Conservation (phyloP, 192 early-diverging fungal genomes). For the Coemansia sp. region DNA sequence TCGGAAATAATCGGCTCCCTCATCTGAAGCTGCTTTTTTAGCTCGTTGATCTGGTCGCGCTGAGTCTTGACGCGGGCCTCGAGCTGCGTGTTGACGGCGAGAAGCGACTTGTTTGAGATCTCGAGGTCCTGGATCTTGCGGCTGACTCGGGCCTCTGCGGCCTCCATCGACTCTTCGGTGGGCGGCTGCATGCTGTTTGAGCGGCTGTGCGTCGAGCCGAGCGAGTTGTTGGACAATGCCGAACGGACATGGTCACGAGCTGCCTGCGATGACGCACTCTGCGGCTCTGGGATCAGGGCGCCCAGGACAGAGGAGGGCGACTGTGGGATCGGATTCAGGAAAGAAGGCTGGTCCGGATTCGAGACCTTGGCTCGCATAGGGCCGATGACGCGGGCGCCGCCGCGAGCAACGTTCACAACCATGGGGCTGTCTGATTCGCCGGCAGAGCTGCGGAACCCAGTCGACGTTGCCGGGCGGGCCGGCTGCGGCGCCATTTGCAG, state of each 20-base stretch:
- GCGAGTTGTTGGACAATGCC: constrained; percentile 42
- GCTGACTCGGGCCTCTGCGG: constrained; percentile 50
- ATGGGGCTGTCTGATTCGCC: constrained; percentile 29
- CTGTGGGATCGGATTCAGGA: constrained; percentile 52
- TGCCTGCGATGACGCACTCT: neutral
- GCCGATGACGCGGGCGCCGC: constrained; percentile 50
- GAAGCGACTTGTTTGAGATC: constrained; percentile 51
- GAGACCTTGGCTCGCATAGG: constrained; percentile 42
- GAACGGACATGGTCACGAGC: constrained; percentile 32
- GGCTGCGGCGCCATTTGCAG: constrained; percentile 34
- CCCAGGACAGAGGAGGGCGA: constrained; percentile 45
- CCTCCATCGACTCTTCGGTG: constrained; percentile 47
- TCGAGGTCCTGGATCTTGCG: constrained; percentile 54
- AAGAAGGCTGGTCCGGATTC: constrained; percentile 17
- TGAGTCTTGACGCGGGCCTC: constrained; percentile 49
- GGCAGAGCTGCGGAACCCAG: constrained; percentile 24
- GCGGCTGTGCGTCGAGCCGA: constrained; percentile 35
- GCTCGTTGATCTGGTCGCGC: constrained; percentile 42
- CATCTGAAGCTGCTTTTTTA: constrained; percentile 45
- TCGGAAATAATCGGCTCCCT: constrained; percentile 28
- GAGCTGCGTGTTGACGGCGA: constrained; percentile 49
- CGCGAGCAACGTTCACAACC: constrained; percentile 48
- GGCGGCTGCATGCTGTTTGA: constrained; percentile 41
- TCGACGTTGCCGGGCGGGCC: constrained; percentile 37
- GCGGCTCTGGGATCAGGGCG: constrained; percentile 14